phyloP scores from a whole-genome alignment of 1,139 yeast species.

The Geotrichum fermentans region DNA sequence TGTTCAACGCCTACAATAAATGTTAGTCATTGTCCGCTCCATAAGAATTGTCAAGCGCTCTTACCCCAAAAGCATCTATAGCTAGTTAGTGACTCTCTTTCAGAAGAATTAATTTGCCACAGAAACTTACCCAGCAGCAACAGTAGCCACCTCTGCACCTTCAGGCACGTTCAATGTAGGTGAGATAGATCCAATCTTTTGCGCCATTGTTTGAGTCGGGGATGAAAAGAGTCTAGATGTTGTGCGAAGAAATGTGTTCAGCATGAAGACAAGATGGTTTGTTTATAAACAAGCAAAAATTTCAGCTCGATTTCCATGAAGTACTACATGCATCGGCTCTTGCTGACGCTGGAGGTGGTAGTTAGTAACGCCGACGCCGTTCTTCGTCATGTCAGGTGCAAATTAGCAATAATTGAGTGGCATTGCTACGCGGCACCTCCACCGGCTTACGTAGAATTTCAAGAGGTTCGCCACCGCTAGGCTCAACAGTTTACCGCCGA shows the following conservation, averaged over 20 bases:
- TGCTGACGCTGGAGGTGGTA: too few species aligned
- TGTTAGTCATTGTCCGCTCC: not conserved
- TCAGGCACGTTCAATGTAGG: slow-evolving; percentile 32
- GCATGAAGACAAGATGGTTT: too few species aligned
- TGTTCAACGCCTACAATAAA: slow-evolving; percentile 51
- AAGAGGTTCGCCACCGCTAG: too few species aligned
- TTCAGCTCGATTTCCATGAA: too few species aligned
- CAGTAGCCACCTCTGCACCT: slow-evolving; percentile 39
- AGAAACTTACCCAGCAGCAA: slow-evolving; percentile 37
- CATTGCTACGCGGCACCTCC: too few species aligned
- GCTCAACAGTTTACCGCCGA: too few species aligned
- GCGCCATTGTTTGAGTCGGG: slow-evolving; percentile 8
- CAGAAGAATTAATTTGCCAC: not conserved
- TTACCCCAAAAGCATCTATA: slow-evolving; percentile 17
- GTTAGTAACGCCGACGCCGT: too few species aligned
- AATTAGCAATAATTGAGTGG: too few species aligned
- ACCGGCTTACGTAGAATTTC: too few species aligned
- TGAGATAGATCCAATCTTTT: slow-evolving; percentile 26
- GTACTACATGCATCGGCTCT: too few species aligned
- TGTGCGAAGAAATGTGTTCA: too few species aligned
- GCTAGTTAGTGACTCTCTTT: not conserved
- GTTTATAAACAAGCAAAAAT: not conserved
- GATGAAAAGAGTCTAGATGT: not conserved
- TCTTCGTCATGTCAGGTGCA: too few species aligned
- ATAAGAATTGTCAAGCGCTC: not conserved